phyloP scores from a whole-genome alignment of 2,329 filamentous ascomycete genomes.

The Penicillium nordicum region DNA sequence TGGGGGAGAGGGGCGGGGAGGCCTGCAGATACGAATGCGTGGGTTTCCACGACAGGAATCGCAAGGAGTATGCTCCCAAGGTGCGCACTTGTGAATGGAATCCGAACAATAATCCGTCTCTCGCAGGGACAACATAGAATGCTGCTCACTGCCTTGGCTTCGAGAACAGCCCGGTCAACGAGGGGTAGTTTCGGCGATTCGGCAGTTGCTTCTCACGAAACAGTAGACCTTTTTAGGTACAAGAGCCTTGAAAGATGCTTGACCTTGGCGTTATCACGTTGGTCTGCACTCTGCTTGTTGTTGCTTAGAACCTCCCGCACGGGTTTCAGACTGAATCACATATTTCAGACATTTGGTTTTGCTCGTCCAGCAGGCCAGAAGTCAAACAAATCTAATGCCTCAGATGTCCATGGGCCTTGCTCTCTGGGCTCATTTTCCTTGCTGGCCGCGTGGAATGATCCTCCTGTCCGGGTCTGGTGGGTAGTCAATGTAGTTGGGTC shows the following conservation, averaged over 20 bases:
- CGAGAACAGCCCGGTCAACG: conserved; percentile 15
- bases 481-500: conserved; percentile 32
- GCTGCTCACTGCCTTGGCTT: conserved; percentile 29
- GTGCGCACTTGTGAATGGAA: conserved; percentile 46
- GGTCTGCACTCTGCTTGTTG: conserved; percentile 5
- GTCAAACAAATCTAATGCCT: conserved; percentile 44
- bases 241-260: not conserved
- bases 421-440: conserved; percentile 23
- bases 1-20: conserved; percentile 23
- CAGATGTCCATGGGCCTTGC: conserved; percentile 42
- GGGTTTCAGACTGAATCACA: conserved; percentile 47
- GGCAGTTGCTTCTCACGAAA: conserved; percentile 12
- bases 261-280: not conserved
- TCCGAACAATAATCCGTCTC: conserved; percentile 41
- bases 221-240: conserved; percentile 7
- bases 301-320: conserved; percentile 26
- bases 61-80: conserved; percentile 56
- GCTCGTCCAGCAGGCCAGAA: conserved; percentile 42
- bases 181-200: not conserved
- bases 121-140: conserved; percentile 57
- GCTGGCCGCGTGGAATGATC: conserved; percentile 13
- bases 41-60: conserved; percentile 54
- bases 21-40: conserved; percentile 42
- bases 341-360: conserved; percentile 27
- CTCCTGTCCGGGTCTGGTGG: conserved; percentile 14